These are phyloP conservation scores for Moesziomyces parantarcticus DNA, from an alignment of 1,284 basidiomycete genomes.

Conservation along the genomic window DNA sequence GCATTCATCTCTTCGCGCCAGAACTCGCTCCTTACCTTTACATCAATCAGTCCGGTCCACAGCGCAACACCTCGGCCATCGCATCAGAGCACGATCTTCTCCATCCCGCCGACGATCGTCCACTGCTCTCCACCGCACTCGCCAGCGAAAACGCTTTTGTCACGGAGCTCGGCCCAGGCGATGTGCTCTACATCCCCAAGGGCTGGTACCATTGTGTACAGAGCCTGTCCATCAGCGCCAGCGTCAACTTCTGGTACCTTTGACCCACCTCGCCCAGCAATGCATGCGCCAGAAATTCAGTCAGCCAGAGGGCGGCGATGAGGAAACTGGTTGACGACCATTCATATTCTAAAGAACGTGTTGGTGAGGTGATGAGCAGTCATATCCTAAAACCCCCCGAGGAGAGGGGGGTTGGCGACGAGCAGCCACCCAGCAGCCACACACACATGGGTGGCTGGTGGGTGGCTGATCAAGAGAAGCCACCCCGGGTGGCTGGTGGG, in stretches of 20 bases:
- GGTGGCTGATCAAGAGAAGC: no score
- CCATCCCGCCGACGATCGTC: conserved; percentile 10
- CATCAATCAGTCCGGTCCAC: conserved; percentile 25
- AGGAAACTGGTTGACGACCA: no score
- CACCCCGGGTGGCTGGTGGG: no score
- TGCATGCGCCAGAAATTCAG: no score
- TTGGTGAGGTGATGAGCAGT: no score
- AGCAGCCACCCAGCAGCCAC: no score
- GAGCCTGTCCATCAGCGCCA: conserved; percentile 46
- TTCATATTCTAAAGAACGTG: no score
- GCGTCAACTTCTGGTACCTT: conserved; percentile 54
- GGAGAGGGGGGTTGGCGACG: no score
- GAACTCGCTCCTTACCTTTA: conserved; percentile 25
- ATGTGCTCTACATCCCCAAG: conserved; percentile 48
- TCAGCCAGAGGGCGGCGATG: no score
- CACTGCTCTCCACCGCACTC: conserved; percentile 31
- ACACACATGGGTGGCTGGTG: no score
- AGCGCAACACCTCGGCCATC: conserved; percentile 46
- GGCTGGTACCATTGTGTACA: conserved; percentile 54
- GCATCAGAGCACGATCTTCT: conserved; percentile 42
- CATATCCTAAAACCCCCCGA: no score
- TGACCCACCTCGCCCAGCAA: not conserved
- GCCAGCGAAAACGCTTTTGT: conserved; percentile 14
- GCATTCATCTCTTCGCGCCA: conserved; percentile 48
- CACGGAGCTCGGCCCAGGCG: conserved; percentile 39